These are phyloP conservation scores for Elsinoe batatas DNA, from an alignment of 2,329 filamentous ascomycete species.

Conservation along the genomic window DNA sequence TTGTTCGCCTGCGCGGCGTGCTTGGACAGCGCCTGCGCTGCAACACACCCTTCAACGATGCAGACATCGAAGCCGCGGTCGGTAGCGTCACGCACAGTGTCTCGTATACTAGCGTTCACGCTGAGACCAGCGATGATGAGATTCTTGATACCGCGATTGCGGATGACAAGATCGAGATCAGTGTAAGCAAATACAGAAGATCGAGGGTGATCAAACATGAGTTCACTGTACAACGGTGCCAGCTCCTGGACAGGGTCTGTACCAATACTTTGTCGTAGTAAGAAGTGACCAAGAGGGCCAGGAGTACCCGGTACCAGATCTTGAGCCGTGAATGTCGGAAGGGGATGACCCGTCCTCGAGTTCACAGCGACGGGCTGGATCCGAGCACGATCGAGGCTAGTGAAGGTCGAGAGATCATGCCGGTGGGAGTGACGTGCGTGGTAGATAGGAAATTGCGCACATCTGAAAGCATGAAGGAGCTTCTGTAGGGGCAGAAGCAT, in stretches of 20 bases:
- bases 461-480: slow-evolving; percentile 1
- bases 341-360: neutral
- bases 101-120: slow-evolving; percentile 9
- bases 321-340: slow-evolving; percentile 3
- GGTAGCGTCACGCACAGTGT: slow-evolving; percentile 6
- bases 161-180: slow-evolving; percentile 8
- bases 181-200: slow-evolving; percentile 11
- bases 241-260: slow-evolving; percentile 11
- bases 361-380: neutral
- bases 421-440: slow-evolving; percentile 11
- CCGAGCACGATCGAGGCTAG: neutral
- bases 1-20: neutral
- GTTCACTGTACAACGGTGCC: slow-evolving; percentile 3
- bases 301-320: slow-evolving; percentile 9
- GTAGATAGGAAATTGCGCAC: slow-evolving; percentile 5
- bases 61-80: slow-evolving; percentile 4
- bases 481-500: slow-evolving; percentile 1
- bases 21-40: slow-evolving; percentile 4
- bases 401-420: slow-evolving; percentile 11
- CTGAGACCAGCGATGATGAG: slow-evolving; percentile 10
- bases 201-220: slow-evolving; percentile 9
- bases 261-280: slow-evolving; percentile 5
- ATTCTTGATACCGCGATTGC: slow-evolving; percentile 8
- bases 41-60: slow-evolving; percentile 4
- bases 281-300: slow-evolving; percentile 9